A percentile compares a stretch with the other conserved stretches of the same genome.
These are phyloP conservation scores for Candida alai DNA, from an alignment of 805 yeast species.

Conservation along the genomic window DNA sequence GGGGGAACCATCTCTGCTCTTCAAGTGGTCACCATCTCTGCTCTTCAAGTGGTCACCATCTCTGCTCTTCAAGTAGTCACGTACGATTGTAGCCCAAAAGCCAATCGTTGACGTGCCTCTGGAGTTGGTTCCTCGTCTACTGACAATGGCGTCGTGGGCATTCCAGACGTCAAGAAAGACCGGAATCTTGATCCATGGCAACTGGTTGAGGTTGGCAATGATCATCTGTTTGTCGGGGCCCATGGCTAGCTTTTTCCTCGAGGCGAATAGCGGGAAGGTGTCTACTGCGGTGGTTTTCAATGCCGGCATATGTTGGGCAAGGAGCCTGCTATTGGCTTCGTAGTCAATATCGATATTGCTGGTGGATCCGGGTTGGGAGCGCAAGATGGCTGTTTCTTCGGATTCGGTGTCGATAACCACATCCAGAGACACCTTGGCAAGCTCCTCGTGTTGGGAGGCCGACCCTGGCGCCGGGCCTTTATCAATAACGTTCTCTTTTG, in stretches of 20 bases:
- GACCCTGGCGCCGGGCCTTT: conserved; percentile 7
- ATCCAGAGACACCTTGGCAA: too few relatives aligned
- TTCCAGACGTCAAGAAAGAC: conserved; percentile 68
- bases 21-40: too few relatives aligned
- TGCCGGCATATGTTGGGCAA: conserved; percentile 12
- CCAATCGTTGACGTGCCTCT: conserved; percentile 51
- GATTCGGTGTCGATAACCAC: too few relatives aligned
- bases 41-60: conserved; percentile 5
- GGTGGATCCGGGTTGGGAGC: too few relatives aligned
- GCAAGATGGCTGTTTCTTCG: too few relatives aligned
- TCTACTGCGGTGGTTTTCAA: conserved; percentile 15
- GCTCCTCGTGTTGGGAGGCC: conserved; percentile 11
- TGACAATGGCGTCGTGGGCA: conserved; percentile 85
- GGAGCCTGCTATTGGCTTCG: conserved; percentile 21
- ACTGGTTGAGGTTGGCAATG: conserved; percentile 50
- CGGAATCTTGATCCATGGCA: conserved; percentile 77
- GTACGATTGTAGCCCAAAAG: conserved; percentile 44
- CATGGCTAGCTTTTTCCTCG: conserved; percentile 26
- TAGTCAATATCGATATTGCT: conserved; percentile 22
- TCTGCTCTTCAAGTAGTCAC: conserved; percentile 29
- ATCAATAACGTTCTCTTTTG: conserved; percentile 27
- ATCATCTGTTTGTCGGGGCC: conserved; percentile 39
- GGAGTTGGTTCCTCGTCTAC: conserved; percentile 61
- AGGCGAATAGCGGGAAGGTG: conserved; percentile 28
- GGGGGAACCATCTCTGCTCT: too few relatives aligned